These are phyloP conservation scores for Microcyclospora pomicola DNA, from an alignment of 2,329 filamentous ascomycete species.

Conservation along the genomic window DNA sequence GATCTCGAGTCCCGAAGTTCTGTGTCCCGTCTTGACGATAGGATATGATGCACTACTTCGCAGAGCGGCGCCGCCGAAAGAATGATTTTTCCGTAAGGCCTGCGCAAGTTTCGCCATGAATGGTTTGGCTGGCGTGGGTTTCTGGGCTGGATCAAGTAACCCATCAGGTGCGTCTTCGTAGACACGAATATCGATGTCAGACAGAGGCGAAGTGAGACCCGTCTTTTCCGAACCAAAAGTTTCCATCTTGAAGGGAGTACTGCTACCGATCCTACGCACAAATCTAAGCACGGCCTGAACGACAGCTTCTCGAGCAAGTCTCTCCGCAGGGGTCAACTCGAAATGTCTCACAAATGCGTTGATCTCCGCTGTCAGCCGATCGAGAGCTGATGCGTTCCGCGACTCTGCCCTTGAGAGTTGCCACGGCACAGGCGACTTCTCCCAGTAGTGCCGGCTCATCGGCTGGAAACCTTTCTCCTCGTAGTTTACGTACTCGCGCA, in stretches of 20 bases:
- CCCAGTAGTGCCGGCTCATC: too few relatives aligned
- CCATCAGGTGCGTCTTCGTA: neutral
- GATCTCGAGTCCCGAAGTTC: constrained; percentile 34
- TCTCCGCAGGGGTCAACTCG: constrained; percentile 30
- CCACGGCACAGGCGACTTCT: too few relatives aligned
- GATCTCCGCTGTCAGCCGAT: constrained; percentile 27
- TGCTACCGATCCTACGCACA: constrained; percentile 14
- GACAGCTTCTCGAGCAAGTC: constrained; percentile 22
- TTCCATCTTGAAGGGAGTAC: constrained; percentile 13
- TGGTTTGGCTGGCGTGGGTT: too few relatives aligned
- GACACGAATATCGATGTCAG: constrained; percentile 40
- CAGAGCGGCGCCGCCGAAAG: too few relatives aligned
- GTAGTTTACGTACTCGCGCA: too few relatives aligned
- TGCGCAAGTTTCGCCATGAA: too few relatives aligned
- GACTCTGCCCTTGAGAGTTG: too few relatives aligned
- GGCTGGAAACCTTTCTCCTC: too few relatives aligned
- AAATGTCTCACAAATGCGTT: constrained; percentile 32
- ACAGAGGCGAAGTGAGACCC: constrained; percentile 38
- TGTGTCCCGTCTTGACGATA: constrained; percentile 32
- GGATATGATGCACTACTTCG: constrained; percentile 13
- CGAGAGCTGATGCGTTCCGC: too few relatives aligned
- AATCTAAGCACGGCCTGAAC: constrained; percentile 20
- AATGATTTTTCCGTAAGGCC: too few relatives aligned
- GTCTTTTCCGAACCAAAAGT: constrained; percentile 42
- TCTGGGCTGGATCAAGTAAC: too few relatives aligned